Evolutionary conservation across 2,329 filamentous ascomycete species (phyloP).

Genomic region (Fusarium cyanostomum): DNA sequence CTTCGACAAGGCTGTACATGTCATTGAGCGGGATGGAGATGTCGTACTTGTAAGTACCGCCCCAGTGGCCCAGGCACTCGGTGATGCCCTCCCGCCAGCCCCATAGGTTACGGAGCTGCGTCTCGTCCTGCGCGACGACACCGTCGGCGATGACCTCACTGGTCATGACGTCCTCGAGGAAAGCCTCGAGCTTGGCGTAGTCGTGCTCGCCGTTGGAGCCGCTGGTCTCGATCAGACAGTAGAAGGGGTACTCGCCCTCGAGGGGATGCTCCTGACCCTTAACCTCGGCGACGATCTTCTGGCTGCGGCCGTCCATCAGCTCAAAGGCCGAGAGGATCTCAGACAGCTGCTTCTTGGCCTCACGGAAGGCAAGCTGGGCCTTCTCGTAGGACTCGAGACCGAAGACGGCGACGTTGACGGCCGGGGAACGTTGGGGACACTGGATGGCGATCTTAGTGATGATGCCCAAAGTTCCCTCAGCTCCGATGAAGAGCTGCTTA

Average conservation of each 20-base stretch:
- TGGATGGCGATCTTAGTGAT: slow-evolving; percentile 90
- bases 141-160: slow-evolving; percentile 88
- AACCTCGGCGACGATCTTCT: slow-evolving; percentile 78
- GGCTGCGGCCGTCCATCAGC: slow-evolving; percentile 89
- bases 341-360: slow-evolving; percentile 88
- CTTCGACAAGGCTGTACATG: slow-evolving; percentile 89
- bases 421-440: slow-evolving; percentile 86
- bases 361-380: slow-evolving; percentile 83
- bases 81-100: slow-evolving; percentile 92
- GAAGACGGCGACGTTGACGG: slow-evolving; percentile 95
- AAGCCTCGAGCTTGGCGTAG: slow-evolving; percentile 86
- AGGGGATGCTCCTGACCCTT: slow-evolving; percentile 82
- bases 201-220: slow-evolving; percentile 96
- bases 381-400: slow-evolving; percentile 91
- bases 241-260: slow-evolving; percentile 88
- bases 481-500: slow-evolving; percentile 96
- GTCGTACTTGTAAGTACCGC: slow-evolving; percentile 98
- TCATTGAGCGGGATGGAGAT: slow-evolving; percentile 90
- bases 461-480: slow-evolving; percentile 93
- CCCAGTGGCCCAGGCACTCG: slow-evolving; percentile 87
- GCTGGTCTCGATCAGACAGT: slow-evolving; percentile 95
- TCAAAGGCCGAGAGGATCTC: slow-evolving; percentile 98
- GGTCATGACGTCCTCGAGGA: slow-evolving; percentile 91
- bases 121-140: slow-evolving; percentile 91
- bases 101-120: slow-evolving; percentile 87